phyloP scores from a whole-genome alignment of 768 basidiomycete species.

The Chalciporus pseudorubinellus region DNA sequence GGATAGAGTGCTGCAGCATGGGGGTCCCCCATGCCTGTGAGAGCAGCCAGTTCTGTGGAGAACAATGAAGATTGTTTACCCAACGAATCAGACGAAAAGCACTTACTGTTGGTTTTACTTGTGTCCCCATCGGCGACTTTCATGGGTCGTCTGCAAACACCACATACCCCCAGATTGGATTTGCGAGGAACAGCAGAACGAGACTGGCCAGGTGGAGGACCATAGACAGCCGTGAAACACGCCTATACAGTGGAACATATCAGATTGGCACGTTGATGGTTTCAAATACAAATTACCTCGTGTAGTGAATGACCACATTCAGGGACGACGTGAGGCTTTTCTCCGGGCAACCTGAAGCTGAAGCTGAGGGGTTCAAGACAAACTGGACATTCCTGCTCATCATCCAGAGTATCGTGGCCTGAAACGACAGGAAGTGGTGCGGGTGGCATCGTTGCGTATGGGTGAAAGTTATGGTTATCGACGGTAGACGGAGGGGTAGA shows the following conservation, averaged over 20 bases:
- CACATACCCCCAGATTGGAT: slow-evolving; percentile 90
- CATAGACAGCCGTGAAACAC: slow-evolving; percentile 96
- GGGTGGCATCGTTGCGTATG: slow-evolving; percentile 58
- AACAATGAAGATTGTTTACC: slow-evolving; percentile 6
- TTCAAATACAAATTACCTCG: slow-evolving; percentile 50
- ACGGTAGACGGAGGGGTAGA: slow-evolving; percentile 34
- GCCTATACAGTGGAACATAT: slow-evolving; percentile 50
- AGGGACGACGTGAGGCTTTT: slow-evolving; percentile 96
- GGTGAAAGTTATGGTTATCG: slow-evolving; percentile 44
- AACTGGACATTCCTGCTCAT: slow-evolving; percentile 92
- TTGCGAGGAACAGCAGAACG: slow-evolving; percentile 59
- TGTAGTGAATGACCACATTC: slow-evolving; percentile 98
- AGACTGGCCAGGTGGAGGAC: slow-evolving; percentile 66
- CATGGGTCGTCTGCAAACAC: slow-evolving; percentile 96
- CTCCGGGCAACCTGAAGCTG: slow-evolving; percentile 89
- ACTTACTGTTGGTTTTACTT: slow-evolving; percentile 82
- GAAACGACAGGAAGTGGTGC: slow-evolving; percentile 75
- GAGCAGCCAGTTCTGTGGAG: slow-evolving; percentile 79
- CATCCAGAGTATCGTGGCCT: slow-evolving; percentile 56
- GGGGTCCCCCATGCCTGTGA: slow-evolving; percentile 84
- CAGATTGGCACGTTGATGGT: not conserved
- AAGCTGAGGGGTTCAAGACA: slow-evolving; percentile 95
- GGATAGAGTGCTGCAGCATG: slow-evolving; percentile 57
- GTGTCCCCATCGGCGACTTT: slow-evolving; percentile 87
- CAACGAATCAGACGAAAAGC: not conserved